A percentile compares a stretch with the other conserved stretches of the same genome.
phyloP scores from a whole-genome alignment of 2,329 filamentous ascomycete genomes.

The Epicoccum sorghinum region DNA sequence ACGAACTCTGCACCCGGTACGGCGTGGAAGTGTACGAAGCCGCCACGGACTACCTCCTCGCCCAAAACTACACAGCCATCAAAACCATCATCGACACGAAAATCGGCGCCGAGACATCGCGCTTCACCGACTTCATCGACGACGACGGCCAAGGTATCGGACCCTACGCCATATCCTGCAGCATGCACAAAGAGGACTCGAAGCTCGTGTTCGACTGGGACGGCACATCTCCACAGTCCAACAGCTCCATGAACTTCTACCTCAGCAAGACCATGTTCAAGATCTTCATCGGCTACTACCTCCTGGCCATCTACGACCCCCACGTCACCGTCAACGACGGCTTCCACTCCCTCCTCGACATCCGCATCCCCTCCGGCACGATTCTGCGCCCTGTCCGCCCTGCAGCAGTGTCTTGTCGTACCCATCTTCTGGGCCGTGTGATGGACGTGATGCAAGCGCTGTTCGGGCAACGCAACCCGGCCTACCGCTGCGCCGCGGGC shows the following conservation, averaged over 20 bases:
- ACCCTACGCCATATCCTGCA: slow-evolving; percentile 56
- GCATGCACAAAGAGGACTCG: slow-evolving; percentile 53
- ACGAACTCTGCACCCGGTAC: slow-evolving; percentile 55
- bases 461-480: slow-evolving; percentile 55
- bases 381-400: slow-evolving; percentile 56
- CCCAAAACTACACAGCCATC: slow-evolving; percentile 53
- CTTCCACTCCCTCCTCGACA: slow-evolving; percentile 58
- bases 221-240: slow-evolving; percentile 56
- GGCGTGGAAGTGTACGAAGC: slow-evolving; percentile 54
- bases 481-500: slow-evolving; percentile 56
- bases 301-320: slow-evolving; percentile 57
- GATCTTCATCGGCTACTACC: slow-evolving; percentile 58
- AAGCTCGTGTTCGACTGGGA: slow-evolving; percentile 57
- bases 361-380: slow-evolving; percentile 54
- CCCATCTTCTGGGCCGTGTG: slow-evolving; percentile 55
- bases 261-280: slow-evolving; percentile 58
- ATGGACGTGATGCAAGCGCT: slow-evolving; percentile 59
- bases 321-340: slow-evolving; percentile 59
- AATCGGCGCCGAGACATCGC: slow-evolving; percentile 50
- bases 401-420: slow-evolving; percentile 56
- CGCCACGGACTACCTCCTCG: slow-evolving; percentile 53
- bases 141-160: slow-evolving; percentile 56
- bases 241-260: slow-evolving; percentile 57
- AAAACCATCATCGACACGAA: slow-evolving; percentile 55
- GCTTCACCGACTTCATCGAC: slow-evolving; percentile 58